phyloP scores from a whole-genome alignment of 75 land plant species.

The Sequoia sempervirens region DNA sequence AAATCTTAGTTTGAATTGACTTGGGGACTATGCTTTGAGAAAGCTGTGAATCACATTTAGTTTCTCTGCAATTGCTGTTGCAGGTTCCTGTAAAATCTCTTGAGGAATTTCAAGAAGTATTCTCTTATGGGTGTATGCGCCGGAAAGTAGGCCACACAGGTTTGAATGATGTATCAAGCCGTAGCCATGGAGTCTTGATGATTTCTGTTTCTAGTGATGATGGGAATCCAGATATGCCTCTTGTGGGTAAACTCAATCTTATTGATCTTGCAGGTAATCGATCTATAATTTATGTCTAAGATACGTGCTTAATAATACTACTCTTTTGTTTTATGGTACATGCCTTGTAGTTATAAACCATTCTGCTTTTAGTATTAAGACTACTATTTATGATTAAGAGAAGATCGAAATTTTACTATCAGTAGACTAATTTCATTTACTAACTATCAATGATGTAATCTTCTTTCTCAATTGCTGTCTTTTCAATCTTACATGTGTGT shows the following conservation, averaged over 20 bases:
- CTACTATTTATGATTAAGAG: neutral
- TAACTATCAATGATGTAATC: neutral
- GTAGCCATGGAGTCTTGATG: slow-evolving; percentile 81
- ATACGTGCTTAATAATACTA: neutral
- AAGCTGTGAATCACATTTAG: neutral
- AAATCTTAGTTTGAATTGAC: neutral
- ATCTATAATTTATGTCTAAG: neutral
- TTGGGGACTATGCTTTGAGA: neutral
- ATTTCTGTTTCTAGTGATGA: slow-evolving; percentile 44
- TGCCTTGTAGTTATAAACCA: neutral
- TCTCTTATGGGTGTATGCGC: slow-evolving; percentile 45
- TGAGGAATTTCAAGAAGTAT: slow-evolving; percentile 51
- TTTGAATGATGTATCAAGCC: slow-evolving; percentile 83
- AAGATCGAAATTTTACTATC: neutral
- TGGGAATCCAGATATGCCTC: slow-evolving; percentile 10
- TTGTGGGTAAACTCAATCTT: slow-evolving; percentile 78
- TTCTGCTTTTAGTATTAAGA: neutral
- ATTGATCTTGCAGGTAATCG: slow-evolving; percentile 90
- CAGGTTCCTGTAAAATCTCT: slow-evolving; percentile 56
- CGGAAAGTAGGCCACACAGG: slow-evolving; percentile 82
- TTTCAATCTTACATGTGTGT: neutral
- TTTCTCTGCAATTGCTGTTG: slow-evolving; percentile 3
- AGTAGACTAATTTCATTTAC: neutral
- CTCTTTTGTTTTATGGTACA: neutral
- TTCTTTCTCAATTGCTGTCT: neutral